Evolutionary conservation across 106 monocot species (phyloP).

Genomic region (Triglochin maritima): DNA sequence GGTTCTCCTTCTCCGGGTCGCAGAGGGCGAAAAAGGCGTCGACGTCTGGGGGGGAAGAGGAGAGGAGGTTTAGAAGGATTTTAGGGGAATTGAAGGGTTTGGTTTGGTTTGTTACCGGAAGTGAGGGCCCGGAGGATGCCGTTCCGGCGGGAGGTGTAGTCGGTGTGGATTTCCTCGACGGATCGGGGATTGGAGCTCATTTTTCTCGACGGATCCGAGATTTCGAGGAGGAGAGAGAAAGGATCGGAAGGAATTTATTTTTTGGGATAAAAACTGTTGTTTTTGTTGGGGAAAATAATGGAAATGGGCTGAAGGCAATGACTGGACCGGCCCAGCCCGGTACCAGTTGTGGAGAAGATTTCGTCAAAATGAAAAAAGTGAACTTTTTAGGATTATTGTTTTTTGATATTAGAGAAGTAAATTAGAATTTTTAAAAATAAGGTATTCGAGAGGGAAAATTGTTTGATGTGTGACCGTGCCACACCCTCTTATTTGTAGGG

Average conservation of each 20-base stretch:
- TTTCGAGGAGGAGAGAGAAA: not conserved
- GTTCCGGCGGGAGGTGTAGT: conserved; percentile 52
- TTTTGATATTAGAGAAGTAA: too few species aligned
- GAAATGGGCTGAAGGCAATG: too few species aligned
- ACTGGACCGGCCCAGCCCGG: too few species aligned
- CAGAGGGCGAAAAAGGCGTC: conserved; percentile 73
- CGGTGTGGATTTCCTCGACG: conserved; percentile 88
- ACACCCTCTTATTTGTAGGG: too few species aligned
- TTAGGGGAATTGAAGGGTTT: conserved; percentile 46
- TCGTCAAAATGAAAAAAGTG: too few species aligned
- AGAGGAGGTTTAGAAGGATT: not conserved
- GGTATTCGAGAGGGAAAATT: too few species aligned
- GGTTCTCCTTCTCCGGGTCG: conserved; percentile 92
- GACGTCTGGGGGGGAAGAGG: conserved; percentile 38
- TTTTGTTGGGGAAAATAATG: too few species aligned
- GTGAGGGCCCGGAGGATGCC: conserved; percentile 86
- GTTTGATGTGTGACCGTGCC: too few species aligned
- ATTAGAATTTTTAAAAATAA: too few species aligned
- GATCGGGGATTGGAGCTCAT: conserved; percentile 47
- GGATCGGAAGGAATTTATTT: not conserved
- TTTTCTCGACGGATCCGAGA: not conserved
- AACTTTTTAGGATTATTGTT: too few species aligned
- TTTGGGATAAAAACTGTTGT: too few species aligned
- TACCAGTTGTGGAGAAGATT: too few species aligned
- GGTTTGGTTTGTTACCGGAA: conserved; percentile 17